Conservation (phyloP, 306 rosid genomes). For the Sicyos edulis region DNA sequence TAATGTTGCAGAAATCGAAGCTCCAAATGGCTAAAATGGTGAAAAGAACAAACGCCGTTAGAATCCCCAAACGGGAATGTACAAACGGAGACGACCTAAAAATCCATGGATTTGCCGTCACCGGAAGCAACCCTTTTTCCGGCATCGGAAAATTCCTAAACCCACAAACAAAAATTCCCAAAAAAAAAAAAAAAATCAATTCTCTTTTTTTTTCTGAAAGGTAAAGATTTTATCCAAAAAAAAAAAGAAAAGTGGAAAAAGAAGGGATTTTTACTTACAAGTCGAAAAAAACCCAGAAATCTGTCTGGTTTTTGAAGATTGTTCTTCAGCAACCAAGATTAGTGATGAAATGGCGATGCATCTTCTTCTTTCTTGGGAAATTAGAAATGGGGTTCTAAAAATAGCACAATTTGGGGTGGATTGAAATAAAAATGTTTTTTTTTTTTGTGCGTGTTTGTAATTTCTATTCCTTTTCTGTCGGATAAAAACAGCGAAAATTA, state of each 20-base stretch:
- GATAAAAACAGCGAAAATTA: too few species aligned
- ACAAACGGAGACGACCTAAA: constrained; percentile 32
- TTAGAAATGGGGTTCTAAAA: not conserved
- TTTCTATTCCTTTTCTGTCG: too few species aligned
- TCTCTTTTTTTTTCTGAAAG: not conserved
- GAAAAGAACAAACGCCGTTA: constrained; percentile 45
- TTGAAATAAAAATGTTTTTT: too few species aligned
- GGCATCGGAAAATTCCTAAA: constrained; percentile 43
- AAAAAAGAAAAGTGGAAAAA: not conserved
- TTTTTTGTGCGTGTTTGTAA: too few species aligned
- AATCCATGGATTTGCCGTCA: constrained; percentile 32
- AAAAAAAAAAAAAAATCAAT: too few species aligned
- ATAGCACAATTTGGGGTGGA: too few species aligned
- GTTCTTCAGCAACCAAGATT: too few species aligned
- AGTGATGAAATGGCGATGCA: too few species aligned
- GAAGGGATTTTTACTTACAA: not conserved
- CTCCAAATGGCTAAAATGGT: constrained; percentile 66
- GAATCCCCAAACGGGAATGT: constrained; percentile 57
- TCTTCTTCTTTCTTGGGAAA: not conserved
- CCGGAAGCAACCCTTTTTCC: constrained; percentile 41
- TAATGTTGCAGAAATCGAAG: constrained; percentile 47
- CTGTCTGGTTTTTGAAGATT: too few species aligned
- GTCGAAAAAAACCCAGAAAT: not conserved
- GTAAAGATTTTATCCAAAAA: too few species aligned
- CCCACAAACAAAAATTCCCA: not conserved